Percentiles rank a stretch among this genome's conserved stretches.
Conservation (phyloP, 805 yeast species). For the Candida michaelii region DNA sequence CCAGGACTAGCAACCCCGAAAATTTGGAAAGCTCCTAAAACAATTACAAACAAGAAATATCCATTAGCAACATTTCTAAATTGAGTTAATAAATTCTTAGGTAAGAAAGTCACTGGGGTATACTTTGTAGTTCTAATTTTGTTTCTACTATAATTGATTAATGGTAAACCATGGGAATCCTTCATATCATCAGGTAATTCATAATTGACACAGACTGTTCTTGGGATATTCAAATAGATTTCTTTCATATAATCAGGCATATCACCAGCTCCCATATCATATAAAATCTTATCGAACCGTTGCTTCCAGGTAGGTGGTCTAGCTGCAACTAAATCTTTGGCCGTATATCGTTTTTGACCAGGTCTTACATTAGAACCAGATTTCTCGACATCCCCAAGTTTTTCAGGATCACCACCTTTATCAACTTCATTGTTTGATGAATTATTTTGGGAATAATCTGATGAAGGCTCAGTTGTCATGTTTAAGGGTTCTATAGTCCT, state of each 20-base stretch:
- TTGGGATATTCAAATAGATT: slow-evolving; percentile 37
- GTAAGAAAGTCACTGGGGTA: slow-evolving; percentile 57
- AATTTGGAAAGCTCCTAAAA: slow-evolving; percentile 59
- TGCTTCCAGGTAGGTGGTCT: slow-evolving; percentile 24
- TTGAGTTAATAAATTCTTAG: slow-evolving; percentile 54
- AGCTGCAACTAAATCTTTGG: slow-evolving; percentile 12
- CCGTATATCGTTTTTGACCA: slow-evolving; percentile 1
- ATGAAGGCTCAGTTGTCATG: slow-evolving; percentile 4
- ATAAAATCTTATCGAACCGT: slow-evolving; percentile 20
- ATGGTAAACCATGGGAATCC: slow-evolving; percentile 34
- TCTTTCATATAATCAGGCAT: slow-evolving; percentile 37
- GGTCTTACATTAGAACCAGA: too few species aligned
- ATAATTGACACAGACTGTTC: slow-evolving; percentile 51
- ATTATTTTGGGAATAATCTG: slow-evolving; percentile 8
- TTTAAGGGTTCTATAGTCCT: too few species aligned
- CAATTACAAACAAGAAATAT: slow-evolving; percentile 56
- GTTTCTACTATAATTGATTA: slow-evolving; percentile 47
- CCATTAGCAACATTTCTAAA: slow-evolving; percentile 60
- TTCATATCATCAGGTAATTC: slow-evolving; percentile 46
- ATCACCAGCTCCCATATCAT: slow-evolving; percentile 22
- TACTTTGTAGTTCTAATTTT: slow-evolving; percentile 64
- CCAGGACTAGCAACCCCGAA: slow-evolving; percentile 77
- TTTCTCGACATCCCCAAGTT: too few species aligned
- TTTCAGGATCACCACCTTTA: too few species aligned
- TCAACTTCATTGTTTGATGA: slow-evolving; percentile 4